These are phyloP conservation scores for Daldinia sp. DNA, from an alignment of 2,329 filamentous ascomycete genomes.

Conservation along the genomic window DNA sequence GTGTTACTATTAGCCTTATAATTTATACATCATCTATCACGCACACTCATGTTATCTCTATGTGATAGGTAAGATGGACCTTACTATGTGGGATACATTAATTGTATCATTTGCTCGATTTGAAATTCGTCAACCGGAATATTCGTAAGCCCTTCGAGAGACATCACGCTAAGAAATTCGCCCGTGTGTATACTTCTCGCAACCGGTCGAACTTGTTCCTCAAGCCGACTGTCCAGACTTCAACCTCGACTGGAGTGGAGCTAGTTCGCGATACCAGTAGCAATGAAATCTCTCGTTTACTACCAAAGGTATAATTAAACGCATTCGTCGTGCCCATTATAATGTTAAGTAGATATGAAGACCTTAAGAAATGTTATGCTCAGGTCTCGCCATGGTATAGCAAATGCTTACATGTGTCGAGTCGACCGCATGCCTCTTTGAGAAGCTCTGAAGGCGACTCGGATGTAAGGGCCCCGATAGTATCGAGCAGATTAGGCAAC, in stretches of 20 bases:
- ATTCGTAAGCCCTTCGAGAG: neutral
- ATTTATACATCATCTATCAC: neutral
- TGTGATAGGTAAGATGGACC: neutral
- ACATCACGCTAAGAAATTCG: neutral
- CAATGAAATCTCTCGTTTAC: neutral
- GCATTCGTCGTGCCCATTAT: neutral
- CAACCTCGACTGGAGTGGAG: neutral
- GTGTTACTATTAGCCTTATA: neutral
- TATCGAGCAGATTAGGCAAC: conserved; percentile 56
- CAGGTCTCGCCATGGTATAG: conserved; percentile 40
- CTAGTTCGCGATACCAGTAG: neutral
- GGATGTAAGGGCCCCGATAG: conserved; percentile 53
- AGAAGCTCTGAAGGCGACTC: conserved; percentile 71
- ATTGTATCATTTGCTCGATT: neutral
- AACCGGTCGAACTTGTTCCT: neutral
- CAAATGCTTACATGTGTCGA: conserved; percentile 73
- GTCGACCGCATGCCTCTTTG: conserved; percentile 75
- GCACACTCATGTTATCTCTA: neutral
- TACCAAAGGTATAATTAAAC: neutral
- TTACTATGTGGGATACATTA: neutral
- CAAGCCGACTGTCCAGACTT: neutral
- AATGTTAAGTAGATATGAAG: neutral
- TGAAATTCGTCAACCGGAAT: neutral
- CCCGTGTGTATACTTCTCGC: neutral
- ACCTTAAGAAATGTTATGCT: conserved; percentile 3